Percentiles rank a stretch among this genome's conserved stretches.
phyloP scores from a whole-genome alignment of 2,329 filamentous ascomycete species.

The Neodidymelliopsis sp. region DNA sequence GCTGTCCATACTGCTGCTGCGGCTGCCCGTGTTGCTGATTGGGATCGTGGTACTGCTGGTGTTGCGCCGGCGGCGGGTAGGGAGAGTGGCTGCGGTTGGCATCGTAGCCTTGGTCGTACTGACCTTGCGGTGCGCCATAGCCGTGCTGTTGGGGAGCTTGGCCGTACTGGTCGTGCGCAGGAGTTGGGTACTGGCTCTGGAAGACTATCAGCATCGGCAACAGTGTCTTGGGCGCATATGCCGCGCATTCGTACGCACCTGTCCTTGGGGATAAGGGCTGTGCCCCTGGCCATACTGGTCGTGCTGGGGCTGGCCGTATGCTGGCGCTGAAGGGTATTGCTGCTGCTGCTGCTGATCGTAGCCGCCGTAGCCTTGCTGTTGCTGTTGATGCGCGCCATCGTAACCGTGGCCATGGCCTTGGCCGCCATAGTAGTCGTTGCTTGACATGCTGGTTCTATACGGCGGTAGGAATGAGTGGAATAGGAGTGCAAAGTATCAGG shows the following conservation, averaged over 20 bases:
- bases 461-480: background rate
- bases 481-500: conserved; percentile 10
- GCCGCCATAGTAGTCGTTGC: conserved; percentile 47
- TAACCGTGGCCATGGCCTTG: conserved; percentile 37
- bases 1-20: conserved; percentile 28
- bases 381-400: conserved; percentile 37
- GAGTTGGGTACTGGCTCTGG: conserved; percentile 40
- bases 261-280: conserved; percentile 39
- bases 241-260: conserved; percentile 25
- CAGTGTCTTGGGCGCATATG: conserved; percentile 17
- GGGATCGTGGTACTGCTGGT: conserved; percentile 33
- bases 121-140: conserved; percentile 40
- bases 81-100: conserved; percentile 47
- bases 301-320: conserved; percentile 37
- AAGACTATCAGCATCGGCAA: conserved; percentile 20
- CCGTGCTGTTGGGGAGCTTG: conserved; percentile 34
- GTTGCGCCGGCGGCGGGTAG: conserved; percentile 42
- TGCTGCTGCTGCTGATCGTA: conserved; percentile 33
- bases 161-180: conserved; percentile 38
- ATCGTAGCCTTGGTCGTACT: conserved; percentile 45
- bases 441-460: conserved; percentile 25
- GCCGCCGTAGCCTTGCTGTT: conserved; percentile 35
- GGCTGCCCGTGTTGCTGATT: conserved; percentile 29
- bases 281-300: conserved; percentile 41
- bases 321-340: conserved; percentile 23